A percentile compares a stretch with the other conserved stretches of the same genome.
These are phyloP conservation scores for Persicaria maculosa DNA, from an alignment of 148 eudicot species.

Conservation along the genomic window DNA sequence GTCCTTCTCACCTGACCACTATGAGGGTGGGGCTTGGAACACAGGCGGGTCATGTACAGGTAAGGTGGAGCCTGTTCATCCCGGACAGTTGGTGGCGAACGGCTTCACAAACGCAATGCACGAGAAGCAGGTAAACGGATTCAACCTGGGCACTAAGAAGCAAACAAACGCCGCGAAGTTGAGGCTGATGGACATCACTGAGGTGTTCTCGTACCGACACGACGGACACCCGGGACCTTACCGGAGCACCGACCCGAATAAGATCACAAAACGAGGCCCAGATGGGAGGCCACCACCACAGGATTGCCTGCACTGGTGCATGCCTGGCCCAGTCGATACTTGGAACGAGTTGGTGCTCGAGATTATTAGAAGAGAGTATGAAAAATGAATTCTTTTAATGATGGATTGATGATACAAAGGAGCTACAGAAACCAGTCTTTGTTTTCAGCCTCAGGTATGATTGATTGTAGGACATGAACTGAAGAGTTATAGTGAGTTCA, in stretches of 20 bases:
- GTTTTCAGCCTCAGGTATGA: background rate
- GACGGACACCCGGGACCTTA: slow-evolving; percentile 96
- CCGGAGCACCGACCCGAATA: slow-evolving; percentile 57
- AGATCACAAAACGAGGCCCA: slow-evolving; percentile 66
- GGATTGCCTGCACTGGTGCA: slow-evolving; percentile 98
- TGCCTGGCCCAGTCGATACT: slow-evolving; percentile 95
- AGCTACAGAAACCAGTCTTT: background rate
- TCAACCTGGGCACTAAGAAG: slow-evolving; percentile 42
- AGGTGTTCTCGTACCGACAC: slow-evolving; percentile 63
- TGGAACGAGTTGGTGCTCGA: slow-evolving; percentile 89
- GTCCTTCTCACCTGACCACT: slow-evolving; percentile 87
- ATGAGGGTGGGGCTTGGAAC: slow-evolving; percentile 95
- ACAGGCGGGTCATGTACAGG: slow-evolving; percentile 96
- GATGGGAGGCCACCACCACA: slow-evolving; percentile 92
- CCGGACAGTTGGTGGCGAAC: slow-evolving; percentile 54
- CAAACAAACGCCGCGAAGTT: slow-evolving; percentile 46
- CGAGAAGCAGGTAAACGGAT: slow-evolving; percentile 69
- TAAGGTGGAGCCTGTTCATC: slow-evolving; percentile 48
- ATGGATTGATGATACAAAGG: too few species aligned
- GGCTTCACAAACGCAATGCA: slow-evolving; percentile 75
- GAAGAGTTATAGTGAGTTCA: background rate
- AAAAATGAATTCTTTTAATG: background rate
- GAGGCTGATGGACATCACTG: slow-evolving; percentile 78
- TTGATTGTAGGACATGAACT: background rate
- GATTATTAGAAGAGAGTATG: slow-evolving; percentile 51